These are phyloP conservation scores for Sphagnum tenellum DNA, from an alignment of 225 moss, liverwort and hornwort genomes.

Conservation along the genomic window DNA sequence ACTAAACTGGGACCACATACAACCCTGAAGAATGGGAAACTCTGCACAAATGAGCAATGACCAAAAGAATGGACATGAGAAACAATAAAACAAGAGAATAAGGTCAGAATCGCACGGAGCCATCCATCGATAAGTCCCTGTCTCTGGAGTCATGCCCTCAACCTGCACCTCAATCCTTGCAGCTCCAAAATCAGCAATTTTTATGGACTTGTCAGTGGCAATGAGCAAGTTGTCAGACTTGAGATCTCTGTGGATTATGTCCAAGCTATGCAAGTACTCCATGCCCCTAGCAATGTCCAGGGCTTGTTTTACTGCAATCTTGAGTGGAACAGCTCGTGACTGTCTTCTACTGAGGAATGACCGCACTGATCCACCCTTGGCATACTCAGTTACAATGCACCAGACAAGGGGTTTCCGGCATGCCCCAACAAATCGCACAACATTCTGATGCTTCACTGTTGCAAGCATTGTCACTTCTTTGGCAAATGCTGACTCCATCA, in stretches of 20 bases:
- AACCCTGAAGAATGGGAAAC: too few species aligned
- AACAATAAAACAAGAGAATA: not conserved
- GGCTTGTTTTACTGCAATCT: constrained; percentile 97
- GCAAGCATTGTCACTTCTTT: constrained; percentile 99
- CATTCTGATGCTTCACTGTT: constrained; percentile 89
- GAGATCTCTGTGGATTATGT: constrained; percentile 91
- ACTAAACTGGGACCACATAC: too few species aligned
- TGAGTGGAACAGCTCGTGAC: constrained; percentile 83
- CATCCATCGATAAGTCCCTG: constrained; percentile 99
- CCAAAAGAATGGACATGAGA: too few species aligned
- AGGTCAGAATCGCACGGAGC: constrained; percentile 72
- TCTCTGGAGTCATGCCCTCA: constrained; percentile 99
- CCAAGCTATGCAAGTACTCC: constrained; percentile 94
- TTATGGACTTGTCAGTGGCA: constrained; percentile 93
- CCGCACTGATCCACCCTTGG: constrained; percentile 89
- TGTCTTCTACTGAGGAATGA: constrained; percentile 82
- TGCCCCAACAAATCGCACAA: constrained; percentile 93
- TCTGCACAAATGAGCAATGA: too few species aligned
- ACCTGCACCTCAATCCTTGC: constrained; percentile 98
- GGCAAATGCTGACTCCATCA: constrained; percentile 91
- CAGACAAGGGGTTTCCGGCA: constrained; percentile 98
- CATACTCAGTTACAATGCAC: constrained; percentile 99
- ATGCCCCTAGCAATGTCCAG: constrained; percentile 91
- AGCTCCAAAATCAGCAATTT: constrained; percentile 98
- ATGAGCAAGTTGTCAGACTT: constrained; percentile 98